Percentiles rank a stretch among this genome's conserved stretches.
Conservation (phyloP, 805 yeast species). For the Ogataea methylovora region DNA sequence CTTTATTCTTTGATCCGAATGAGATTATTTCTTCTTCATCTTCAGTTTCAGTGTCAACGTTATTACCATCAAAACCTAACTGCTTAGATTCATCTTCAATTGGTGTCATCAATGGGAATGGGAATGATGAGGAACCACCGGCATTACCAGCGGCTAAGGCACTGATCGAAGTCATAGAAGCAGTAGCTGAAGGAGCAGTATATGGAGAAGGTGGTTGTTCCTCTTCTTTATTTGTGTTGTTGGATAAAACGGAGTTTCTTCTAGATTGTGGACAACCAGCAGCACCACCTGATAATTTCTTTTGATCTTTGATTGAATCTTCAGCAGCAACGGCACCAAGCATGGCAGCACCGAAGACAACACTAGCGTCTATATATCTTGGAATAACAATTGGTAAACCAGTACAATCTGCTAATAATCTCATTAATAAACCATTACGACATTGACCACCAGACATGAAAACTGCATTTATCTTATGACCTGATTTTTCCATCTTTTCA, state of each 20-base stretch:
- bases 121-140: conserved; percentile 26
- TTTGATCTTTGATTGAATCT: conserved; percentile 36
- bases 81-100: conserved; percentile 26
- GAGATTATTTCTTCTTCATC: conserved; percentile 44
- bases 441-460: conserved; percentile 97
- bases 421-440: conserved; percentile 81
- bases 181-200: conserved; percentile 77
- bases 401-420: conserved; percentile 87
- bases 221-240: conserved; percentile 14
- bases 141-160: conserved; percentile 35
- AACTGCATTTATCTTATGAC: conserved; percentile 68
- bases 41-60: conserved; percentile 18
- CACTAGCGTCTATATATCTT: conserved; percentile 92
- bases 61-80: conserved; percentile 15
- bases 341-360: conserved; percentile 91
- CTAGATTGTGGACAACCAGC: conserved; percentile 14
- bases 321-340: conserved; percentile 92
- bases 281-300: conserved; percentile 5
- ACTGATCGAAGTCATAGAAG: conserved; percentile 51
- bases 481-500: conserved; percentile 72
- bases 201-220: conserved; percentile 52
- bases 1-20: conserved; percentile 51
- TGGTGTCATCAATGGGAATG: conserved; percentile 41
- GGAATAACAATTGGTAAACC: conserved; percentile 91
- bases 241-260: conserved; percentile 21